phyloP scores from a whole-genome alignment of 768 basidiomycete species.

The Suillus subalutaceus region DNA sequence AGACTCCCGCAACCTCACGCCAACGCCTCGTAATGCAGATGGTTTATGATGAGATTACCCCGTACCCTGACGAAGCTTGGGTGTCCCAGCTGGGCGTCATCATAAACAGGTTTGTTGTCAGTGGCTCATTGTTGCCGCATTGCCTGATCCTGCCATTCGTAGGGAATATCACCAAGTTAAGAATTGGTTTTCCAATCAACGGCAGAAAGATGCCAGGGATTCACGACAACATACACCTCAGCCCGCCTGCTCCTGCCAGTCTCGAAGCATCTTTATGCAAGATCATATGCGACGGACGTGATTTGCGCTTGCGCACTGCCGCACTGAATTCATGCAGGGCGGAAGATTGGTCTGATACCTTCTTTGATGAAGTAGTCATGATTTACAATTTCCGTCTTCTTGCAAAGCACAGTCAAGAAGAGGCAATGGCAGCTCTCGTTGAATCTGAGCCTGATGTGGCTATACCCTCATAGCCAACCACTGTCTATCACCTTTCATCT shows the following conservation, averaged over 20 bases:
- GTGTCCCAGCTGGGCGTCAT: conserved; percentile 59
- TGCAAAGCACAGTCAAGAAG: conserved; percentile 40
- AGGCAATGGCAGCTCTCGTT: conserved; percentile 32
- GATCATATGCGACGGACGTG: conserved; percentile 39
- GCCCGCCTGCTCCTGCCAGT: conserved; percentile 34
- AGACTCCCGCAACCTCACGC: conserved; percentile 54
- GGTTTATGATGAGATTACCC: conserved; percentile 67
- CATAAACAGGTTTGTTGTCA: conserved; percentile 49
- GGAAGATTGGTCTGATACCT: conserved; percentile 60
- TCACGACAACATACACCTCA: conserved; percentile 37
- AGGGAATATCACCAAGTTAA: conserved; percentile 64
- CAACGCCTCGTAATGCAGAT: conserved; percentile 63
- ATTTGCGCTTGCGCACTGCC: conserved; percentile 50
- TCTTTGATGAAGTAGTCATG: conserved; percentile 66
- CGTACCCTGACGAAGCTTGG: conserved; percentile 67
- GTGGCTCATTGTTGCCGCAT: background rate
- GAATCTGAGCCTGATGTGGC: conserved; percentile 19
- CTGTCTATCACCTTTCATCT: background rate
- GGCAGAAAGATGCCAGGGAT: conserved; percentile 48
- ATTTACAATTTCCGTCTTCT: conserved; percentile 52
- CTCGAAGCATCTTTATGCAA: conserved; percentile 38
- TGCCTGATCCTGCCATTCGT: conserved; percentile 15
- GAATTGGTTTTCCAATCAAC: conserved; percentile 71
- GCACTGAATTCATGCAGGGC: conserved; percentile 45
- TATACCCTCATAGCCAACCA: conserved; percentile 9